Base-by-base conservation (phyloP, 495 filamentous ascomycete species). In the Neurospora sp. region DNA sequence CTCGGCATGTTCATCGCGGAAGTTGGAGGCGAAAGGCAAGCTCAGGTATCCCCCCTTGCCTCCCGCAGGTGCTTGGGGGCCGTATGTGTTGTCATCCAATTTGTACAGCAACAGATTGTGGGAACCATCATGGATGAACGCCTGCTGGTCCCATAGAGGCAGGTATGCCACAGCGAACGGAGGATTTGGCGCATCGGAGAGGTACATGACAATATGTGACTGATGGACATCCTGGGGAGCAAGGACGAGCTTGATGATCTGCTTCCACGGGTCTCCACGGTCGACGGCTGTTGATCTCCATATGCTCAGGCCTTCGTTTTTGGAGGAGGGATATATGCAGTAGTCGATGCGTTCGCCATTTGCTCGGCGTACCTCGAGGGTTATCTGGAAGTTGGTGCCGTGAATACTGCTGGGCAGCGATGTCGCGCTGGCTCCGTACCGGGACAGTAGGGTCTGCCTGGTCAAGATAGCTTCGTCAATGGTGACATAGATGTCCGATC, bases 401-500 rank as follows among this genome's bases (percentile, higher is more conserved):
- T 86, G 84, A 5, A 90, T 83, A 39, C 83, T 84, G 54, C 82
- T 82, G 4, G 91, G 88, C 8, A 98, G 82, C 5, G 91, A 84
- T 7, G 92, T 88, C 40, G 92, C 91, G 66, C 93, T 93, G 70
- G 89, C 89, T 75, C 92, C 88, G 23, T 92, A 92, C 76, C 97
- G 89, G 40, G 93, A 91, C 5, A 99, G 84, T 12, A 95, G 82
- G 4, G 92, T 92, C 73, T 95, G 92, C 42, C 89, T 85, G 41
- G 92, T 90, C 4, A 99, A 82, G 16, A 88, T 85, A 0, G 93
- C 90, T 75, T 93, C 90, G 44, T 88, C 88, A 70, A 99, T 80
- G 0, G 93, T 97, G 31, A 99, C 79, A 79, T 98, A 99, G 69
- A 99, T 98, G 78, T 99, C 96, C 14, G 93, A 97, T 75, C 96